phyloP scores from a whole-genome alignment of 176 grass and related monocot genomes.

The Avena insularis region DNA sequence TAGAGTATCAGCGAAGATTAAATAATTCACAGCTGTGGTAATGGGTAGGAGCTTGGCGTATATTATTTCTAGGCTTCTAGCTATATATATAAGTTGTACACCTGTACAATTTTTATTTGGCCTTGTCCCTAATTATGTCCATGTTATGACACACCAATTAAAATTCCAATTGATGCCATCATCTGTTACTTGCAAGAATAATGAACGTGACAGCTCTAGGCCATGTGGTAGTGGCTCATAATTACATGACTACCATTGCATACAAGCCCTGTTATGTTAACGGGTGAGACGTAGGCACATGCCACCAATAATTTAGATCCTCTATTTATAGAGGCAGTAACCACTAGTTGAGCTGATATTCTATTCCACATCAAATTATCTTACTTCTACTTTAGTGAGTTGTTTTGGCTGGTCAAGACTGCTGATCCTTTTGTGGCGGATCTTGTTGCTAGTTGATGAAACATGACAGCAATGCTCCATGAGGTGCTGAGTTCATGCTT shows the following conservation, averaged over 20 bases:
- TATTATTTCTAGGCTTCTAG: not conserved
- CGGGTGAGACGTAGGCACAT: slow-evolving; percentile 28
- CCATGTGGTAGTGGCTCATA: slow-evolving; percentile 25
- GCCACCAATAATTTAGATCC: slow-evolving; percentile 4
- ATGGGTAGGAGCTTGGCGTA: not conserved
- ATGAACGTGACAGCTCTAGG: slow-evolving; percentile 16
- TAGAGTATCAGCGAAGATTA: slow-evolving; percentile 5
- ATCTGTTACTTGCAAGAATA: not conserved
- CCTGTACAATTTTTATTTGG: not conserved
- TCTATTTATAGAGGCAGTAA: not conserved
- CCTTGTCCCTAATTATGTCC: not conserved
- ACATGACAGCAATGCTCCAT: slow-evolving; percentile 20
- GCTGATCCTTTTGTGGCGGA: slow-evolving; percentile 10
- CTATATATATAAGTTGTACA: not conserved
- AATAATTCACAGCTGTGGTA: not conserved
- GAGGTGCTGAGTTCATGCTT: slow-evolving; percentile 29
- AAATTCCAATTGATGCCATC: not conserved
- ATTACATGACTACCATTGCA: not conserved
- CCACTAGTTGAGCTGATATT: slow-evolving; percentile 13
- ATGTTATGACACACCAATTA: not conserved
- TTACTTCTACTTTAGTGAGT: not conserved
- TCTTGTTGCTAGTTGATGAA: slow-evolving; percentile 32
- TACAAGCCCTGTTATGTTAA: not conserved
- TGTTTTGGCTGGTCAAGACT: slow-evolving; percentile 2
- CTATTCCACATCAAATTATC: not conserved